Evolutionary conservation across 768 basidiomycete genomes (phyloP).

Genomic region (Scleroderma bovista): DNA sequence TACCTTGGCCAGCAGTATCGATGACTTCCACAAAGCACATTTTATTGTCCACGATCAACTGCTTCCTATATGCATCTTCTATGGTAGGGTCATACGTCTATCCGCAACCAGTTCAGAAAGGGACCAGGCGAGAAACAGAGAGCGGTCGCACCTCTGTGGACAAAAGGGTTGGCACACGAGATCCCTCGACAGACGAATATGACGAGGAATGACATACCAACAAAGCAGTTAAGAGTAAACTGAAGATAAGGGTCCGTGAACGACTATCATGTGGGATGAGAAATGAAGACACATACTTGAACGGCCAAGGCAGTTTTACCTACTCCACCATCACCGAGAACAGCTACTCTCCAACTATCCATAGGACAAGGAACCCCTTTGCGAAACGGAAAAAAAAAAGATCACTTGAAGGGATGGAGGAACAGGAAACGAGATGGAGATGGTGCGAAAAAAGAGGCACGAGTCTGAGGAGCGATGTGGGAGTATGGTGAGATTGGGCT

Average conservation of each 20-base stretch:
- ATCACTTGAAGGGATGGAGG: constrained; percentile 8
- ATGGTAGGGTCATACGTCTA: constrained; percentile 98
- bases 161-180: constrained; percentile 11
- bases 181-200: constrained; percentile 4
- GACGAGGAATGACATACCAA: constrained; percentile 53
- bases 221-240: constrained; percentile 96
- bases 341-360: constrained; percentile 95
- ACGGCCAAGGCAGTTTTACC: constrained; percentile 96
- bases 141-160: constrained; percentile 46
- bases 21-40: constrained; percentile 97
- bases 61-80: constrained; percentile 96
- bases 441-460: constrained; percentile 1
- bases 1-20: constrained; percentile 96
- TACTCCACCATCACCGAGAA: constrained; percentile 95
- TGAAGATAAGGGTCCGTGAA: constrained; percentile 28
- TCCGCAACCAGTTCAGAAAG: constrained; percentile 7
- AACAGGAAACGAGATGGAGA: constrained; percentile 24
- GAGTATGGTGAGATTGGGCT: neutral
- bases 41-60: constrained; percentile 88
- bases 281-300: constrained; percentile 51
- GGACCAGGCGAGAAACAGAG: constrained; percentile 6
- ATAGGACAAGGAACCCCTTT: constrained; percentile 38
- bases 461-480: constrained; percentile 12
- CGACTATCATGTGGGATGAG: neutral
- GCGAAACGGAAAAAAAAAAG: constrained; percentile 14